A percentile compares a stretch with the other conserved stretches of the same genome.
phyloP scores from a whole-genome alignment of 202 grass and related monocot genomes.

The Digitaria exilis region DNA sequence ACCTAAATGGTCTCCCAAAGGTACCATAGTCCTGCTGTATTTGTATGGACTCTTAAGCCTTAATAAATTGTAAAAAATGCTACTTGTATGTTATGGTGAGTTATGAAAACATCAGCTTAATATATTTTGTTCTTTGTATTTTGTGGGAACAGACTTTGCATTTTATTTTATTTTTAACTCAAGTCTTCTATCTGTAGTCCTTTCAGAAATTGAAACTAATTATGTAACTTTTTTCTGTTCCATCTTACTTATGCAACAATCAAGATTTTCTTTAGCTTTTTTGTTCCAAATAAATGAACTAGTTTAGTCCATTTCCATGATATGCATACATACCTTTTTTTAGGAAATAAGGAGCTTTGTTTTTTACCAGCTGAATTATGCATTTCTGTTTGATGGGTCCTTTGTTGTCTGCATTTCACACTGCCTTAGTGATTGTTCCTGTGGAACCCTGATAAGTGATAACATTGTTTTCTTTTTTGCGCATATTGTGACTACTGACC shows the following conservation, averaged over 20 bases:
- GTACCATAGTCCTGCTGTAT: slow-evolving; percentile 43
- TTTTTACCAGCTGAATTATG: slow-evolving; percentile 9
- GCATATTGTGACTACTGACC: not conserved
- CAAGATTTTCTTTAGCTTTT: not conserved
- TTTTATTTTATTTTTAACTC: not conserved
- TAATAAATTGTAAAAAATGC: not conserved
- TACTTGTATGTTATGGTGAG: not conserved
- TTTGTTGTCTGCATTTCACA: slow-evolving; percentile 22
- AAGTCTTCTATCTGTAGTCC: not conserved
- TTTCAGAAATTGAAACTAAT: not conserved
- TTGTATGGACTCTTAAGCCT: slow-evolving; percentile 15
- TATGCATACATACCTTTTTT: not conserved
- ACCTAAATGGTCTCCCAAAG: slow-evolving; percentile 96
- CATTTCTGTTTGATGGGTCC: slow-evolving; percentile 12
- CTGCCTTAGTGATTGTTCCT: slow-evolving; percentile 15
- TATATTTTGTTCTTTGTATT: not conserved
- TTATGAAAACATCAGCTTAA: not conserved
- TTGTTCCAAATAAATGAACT: slow-evolving; percentile 13
- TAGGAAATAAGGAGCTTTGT: not conserved
- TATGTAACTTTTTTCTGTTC: not conserved
- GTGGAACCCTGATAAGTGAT: not conserved
- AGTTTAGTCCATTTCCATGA: not conserved
- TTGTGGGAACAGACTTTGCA: not conserved
- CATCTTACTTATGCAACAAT: not conserved
- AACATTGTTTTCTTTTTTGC: not conserved